Evolutionary conservation across 2,329 filamentous ascomycete species (phyloP).

Genomic region (Penicillium polonicum): DNA sequence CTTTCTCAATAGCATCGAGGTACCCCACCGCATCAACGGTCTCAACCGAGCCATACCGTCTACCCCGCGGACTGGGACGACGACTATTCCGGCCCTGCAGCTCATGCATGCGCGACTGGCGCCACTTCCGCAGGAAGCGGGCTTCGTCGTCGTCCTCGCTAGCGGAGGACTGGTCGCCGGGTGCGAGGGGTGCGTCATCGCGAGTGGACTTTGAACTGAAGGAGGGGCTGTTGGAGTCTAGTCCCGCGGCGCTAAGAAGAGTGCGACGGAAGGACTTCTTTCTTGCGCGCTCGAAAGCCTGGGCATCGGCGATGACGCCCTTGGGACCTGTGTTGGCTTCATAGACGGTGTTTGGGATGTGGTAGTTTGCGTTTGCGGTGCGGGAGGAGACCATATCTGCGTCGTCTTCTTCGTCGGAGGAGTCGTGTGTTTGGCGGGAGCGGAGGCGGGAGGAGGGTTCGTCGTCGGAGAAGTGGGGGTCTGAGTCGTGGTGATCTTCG

Average conservation of each 20-base stretch:
- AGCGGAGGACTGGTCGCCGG: constrained; percentile 17
- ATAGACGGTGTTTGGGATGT: constrained; percentile 46
- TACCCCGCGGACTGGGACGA: constrained; percentile 72
- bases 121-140: constrained; percentile 79
- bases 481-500: constrained; percentile 40
- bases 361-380: constrained; percentile 37
- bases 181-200: constrained; percentile 23
- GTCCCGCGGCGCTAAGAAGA: constrained; percentile 37
- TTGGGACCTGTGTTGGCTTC: constrained; percentile 53
- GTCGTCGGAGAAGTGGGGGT: constrained; percentile 28
- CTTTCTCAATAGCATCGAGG: constrained; percentile 93
- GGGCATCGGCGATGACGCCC: constrained; percentile 53
- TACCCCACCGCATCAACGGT: constrained; percentile 88
- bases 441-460: constrained; percentile 22
- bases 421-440: constrained; percentile 24
- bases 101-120: constrained; percentile 74
- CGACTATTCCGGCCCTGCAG: constrained; percentile 67
- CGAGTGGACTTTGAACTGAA: constrained; percentile 26
- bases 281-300: constrained; percentile 50
- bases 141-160: constrained; percentile 71
- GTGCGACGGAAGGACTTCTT: constrained; percentile 49
- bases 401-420: constrained; percentile 35
- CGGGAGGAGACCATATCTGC: constrained; percentile 37
- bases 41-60: constrained; percentile 75
- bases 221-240: constrained; percentile 29